Evolutionary conservation across 176 grass and related monocot genomes (phyloP).

Genomic region (Avena atlantica): DNA sequence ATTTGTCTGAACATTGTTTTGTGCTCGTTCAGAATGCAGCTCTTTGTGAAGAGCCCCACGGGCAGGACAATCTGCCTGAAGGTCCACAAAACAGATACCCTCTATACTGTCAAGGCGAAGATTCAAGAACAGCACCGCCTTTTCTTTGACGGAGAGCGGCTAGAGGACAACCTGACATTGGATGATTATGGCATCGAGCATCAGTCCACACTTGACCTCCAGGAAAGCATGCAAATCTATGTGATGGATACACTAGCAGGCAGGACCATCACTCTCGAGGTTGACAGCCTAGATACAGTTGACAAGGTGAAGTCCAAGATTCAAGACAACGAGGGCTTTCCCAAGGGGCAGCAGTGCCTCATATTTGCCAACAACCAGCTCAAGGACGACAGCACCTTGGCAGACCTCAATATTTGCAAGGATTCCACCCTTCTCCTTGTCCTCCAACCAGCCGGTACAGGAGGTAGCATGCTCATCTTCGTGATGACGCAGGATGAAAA

Average conservation of each 20-base stretch:
- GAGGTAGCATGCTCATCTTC: neutral
- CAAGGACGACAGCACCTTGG: neutral
- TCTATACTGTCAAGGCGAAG: neutral
- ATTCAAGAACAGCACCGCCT: neutral
- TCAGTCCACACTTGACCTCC: neutral
- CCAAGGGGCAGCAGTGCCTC: neutral
- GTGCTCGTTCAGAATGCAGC: neutral
- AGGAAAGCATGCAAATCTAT: neutral
- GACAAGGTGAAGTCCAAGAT: neutral
- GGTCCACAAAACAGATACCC: conserved; percentile 13
- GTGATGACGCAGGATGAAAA: neutral
- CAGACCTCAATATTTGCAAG: neutral
- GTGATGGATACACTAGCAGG: neutral
- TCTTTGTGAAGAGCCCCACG: conserved; percentile 23
- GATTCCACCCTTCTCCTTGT: neutral
- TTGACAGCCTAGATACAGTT: neutral
- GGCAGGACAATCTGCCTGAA: neutral
- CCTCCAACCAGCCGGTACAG: neutral
- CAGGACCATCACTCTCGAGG: neutral
- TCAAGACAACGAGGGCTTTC: neutral
- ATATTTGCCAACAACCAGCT: neutral
- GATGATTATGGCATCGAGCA: neutral
- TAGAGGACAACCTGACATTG: neutral
- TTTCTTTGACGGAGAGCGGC: neutral
- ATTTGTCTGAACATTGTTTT: neutral